A percentile compares a stretch with the other conserved stretches of the same genome.
These are phyloP conservation scores for Hanseniaspora uvarum DNA, from an alignment of 1,139 yeast species.

Conservation along the genomic window DNA sequence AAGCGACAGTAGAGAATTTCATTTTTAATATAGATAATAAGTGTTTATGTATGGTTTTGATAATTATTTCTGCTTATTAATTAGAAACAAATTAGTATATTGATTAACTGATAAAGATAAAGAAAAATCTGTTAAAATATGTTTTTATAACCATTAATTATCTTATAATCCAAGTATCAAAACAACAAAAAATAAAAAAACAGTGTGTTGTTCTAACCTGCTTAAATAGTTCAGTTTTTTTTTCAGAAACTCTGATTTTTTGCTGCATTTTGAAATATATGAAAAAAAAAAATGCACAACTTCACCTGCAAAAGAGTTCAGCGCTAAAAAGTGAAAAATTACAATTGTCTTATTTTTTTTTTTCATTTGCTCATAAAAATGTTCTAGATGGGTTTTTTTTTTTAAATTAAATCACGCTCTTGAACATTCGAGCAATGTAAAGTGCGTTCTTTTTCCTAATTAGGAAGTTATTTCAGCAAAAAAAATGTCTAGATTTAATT, in stretches of 20 bases:
- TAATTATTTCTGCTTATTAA: too few species aligned
- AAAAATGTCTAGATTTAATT: neutral
- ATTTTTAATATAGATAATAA: conserved; percentile 30
- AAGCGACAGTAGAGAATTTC: conserved; percentile 45
- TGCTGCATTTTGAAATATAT: too few species aligned
- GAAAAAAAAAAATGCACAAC: too few species aligned
- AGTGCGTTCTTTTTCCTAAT: neutral
- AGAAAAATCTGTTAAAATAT: too few species aligned
- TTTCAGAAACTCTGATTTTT: neutral
- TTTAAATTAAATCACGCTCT: neutral
- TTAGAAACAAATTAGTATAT: too few species aligned
- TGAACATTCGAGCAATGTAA: neutral
- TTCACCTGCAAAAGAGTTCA: too few species aligned
- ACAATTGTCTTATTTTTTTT: neutral
- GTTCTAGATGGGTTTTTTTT: neutral
- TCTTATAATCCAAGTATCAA: neutral
- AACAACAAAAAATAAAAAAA: neutral
- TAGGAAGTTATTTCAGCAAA: neutral
- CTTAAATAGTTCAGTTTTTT: conserved; percentile 9
- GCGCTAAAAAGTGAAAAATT: neutral
- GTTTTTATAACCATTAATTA: too few species aligned
- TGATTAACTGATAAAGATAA: too few species aligned
- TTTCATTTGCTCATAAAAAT: neutral
- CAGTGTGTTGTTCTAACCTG: neutral
- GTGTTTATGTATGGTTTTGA: conserved; percentile 3